Base-by-base conservation (phyloP, 73 alveolate genomes). In the Symbiodinium natans region DNA sequence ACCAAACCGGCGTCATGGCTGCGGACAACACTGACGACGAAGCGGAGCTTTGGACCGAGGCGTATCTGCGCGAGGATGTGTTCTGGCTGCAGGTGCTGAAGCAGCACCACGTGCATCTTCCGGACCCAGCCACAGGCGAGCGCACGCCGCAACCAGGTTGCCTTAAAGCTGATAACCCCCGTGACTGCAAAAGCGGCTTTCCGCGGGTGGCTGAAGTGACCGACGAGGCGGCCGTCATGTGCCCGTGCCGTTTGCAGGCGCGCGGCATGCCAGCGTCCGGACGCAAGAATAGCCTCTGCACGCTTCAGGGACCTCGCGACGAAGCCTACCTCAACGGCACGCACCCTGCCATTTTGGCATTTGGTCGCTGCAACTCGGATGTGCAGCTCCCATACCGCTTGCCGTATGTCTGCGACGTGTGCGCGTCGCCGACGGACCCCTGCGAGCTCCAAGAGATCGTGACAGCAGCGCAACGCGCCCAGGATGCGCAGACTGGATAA, bases 391-490 rank as follows among this genome's bases (percentile, higher is more conserved):
- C 92, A 1, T 83, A 83, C 41, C 92, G 92, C 0, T 29, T 83
- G 43, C 92, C 92, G 9, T 27, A 21, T 34, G 40, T 0, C 41
- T 77, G 86, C 86, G 27, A 6, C 2, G 4, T 3, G 7, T 33
- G 86, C 33, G 31, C 5, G 33, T n/a, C 10, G 2, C 8, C 56
- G 4, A 10, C 46, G 34, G 34, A 17, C 25, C 27, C 15, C 41
- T 27, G 0, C 1, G 31, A 42, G 5, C n/a, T 3, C 6, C 74
- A 23, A 0, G 92, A 11, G 8, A 23, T 83, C 10, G 3, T 33
- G n/a, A n/a, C n/a, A n/a, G 92, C 68, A 0, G 92, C 92, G 10
- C 92, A 83, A n/a, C 92, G 92, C 2, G 73, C 92, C 9, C 92
- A 83, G 33, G 92, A 41, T 2, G 92, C 92, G 3, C 92, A 83